Evolutionary conservation across 75 land plant genomes (phyloP), one percentile per base, ranked within the genome.

Genomic region (Pinus tabuliformis): DNA sequence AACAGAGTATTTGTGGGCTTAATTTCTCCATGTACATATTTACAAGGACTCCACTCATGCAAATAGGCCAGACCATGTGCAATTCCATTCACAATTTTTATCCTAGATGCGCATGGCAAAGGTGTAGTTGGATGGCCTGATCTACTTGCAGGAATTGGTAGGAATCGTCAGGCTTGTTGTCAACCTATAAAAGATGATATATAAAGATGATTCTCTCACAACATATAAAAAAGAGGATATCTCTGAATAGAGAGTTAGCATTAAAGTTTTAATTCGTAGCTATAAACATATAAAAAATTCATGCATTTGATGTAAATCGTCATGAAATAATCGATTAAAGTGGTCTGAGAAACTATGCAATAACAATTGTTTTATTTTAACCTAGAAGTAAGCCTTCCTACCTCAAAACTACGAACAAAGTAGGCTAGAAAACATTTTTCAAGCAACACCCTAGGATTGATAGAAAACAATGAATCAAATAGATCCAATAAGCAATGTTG

Each of bases 1-100:
- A 96, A 81, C 76, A 93, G 89, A 76, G 93, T 83, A 84, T 93
- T 91, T 33, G 90, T 83, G 24, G 99, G 87, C 79, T 93, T 96
- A 37, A 96, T 73, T 83, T 93, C 87, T 17, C 94, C 99, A 62
- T 96, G 99, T 75, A 87, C 91, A 58, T 78, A 86, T 82, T 96
- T 96, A 45, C 90, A 80, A 18, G 92, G 90, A 76, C 91, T 89
- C 83, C 89, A 85, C 59, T 96, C 96, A 58, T 96, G 96, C 33
- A 96, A 78, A 72, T 88, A 85, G 73, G 92, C 89, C 64, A 96
- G 77, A 17, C 99, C 99, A 2, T 85, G 82, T 8, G 94, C 96
- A 16, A 85, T 74, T 42, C 96, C 96, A 42, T 83, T 85, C 4
- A 88, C 85, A 20, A 96, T 91, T 62, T 70, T 83, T 3, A 96